phyloP scores from a whole-genome alignment of 805 yeast genomes.

The Candida berthetii region DNA sequence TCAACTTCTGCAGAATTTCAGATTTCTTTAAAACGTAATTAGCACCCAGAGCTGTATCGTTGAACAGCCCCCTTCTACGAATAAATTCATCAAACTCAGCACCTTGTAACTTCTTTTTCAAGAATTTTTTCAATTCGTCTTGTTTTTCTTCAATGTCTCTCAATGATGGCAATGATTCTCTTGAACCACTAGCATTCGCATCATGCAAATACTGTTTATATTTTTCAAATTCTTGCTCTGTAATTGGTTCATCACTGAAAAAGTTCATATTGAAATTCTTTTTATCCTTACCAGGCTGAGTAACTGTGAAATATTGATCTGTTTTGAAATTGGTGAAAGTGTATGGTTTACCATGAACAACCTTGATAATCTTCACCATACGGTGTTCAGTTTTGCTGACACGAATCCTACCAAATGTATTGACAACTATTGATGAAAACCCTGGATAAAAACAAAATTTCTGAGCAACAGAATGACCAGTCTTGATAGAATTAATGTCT shows the following conservation, averaged over 20 bases:
- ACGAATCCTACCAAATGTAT: slow-evolving; percentile 78
- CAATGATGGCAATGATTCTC: slow-evolving; percentile 47
- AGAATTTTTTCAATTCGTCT: slow-evolving; percentile 55
- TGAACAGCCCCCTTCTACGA: slow-evolving; percentile 57
- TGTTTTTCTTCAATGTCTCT: slow-evolving; percentile 62
- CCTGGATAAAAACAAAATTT: slow-evolving; percentile 80
- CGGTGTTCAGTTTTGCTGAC: slow-evolving; percentile 69
- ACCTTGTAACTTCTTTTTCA: slow-evolving; percentile 60
- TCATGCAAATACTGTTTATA: slow-evolving; percentile 58
- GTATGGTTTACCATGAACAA: slow-evolving; percentile 47
- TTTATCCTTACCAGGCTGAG: slow-evolving; percentile 74
- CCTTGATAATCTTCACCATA: slow-evolving; percentile 73
- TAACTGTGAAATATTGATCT: slow-evolving; percentile 57
- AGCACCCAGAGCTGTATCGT: slow-evolving; percentile 52
- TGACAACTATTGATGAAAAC: slow-evolving; percentile 62
- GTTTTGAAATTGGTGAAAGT: slow-evolving; percentile 42
- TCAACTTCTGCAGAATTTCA: slow-evolving; percentile 63
- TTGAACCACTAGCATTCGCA: slow-evolving; percentile 31
- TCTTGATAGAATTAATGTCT: slow-evolving; percentile 67
- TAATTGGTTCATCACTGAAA: slow-evolving; percentile 72
- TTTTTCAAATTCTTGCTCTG: slow-evolving; percentile 64
- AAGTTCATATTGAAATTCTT: slow-evolving; percentile 72
- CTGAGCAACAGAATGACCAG: slow-evolving; percentile 73
- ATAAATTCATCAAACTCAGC: slow-evolving; percentile 76
- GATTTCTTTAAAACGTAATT: slow-evolving; percentile 76